These are phyloP conservation scores for Alternaria incomplexa DNA, from an alignment of 2,329 filamentous ascomycete genomes.

Conservation along the genomic window DNA sequence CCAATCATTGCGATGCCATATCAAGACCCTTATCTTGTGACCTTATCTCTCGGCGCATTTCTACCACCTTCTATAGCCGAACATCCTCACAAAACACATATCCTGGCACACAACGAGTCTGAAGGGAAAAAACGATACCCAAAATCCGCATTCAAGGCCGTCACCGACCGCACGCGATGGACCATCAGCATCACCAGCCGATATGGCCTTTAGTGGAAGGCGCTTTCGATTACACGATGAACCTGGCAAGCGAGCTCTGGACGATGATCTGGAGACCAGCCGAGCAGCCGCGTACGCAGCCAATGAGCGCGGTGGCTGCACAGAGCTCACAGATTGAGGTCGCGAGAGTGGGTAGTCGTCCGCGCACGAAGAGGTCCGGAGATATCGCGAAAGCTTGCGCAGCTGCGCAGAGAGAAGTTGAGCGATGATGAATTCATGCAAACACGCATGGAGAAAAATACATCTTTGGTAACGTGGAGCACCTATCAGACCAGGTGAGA, in stretches of 20 bases:
- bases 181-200: slow-evolving; percentile 24
- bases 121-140: background rate
- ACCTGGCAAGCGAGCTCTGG: slow-evolving; percentile 21
- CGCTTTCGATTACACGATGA: slow-evolving; percentile 19
- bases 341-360: background rate
- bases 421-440: background rate
- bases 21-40: slow-evolving; percentile 11
- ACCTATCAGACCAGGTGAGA: background rate
- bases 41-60: slow-evolving; percentile 14
- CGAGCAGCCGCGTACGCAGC: background rate
- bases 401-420: background rate
- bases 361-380: background rate
- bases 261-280: slow-evolving; percentile 16
- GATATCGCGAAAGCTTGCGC: background rate
- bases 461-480: background rate
- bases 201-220: slow-evolving; percentile 26
- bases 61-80: background rate
- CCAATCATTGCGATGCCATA: slow-evolving; percentile 1
- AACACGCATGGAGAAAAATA: background rate
- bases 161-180: slow-evolving; percentile 7
- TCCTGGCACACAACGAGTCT: background rate
- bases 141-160: background rate
- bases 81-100: background rate
- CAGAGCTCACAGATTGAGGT: background rate
- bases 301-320: background rate